Evolutionary conservation across 352 stramenopile species (phyloP).

Genomic region (Pythium dissimile): DNA sequence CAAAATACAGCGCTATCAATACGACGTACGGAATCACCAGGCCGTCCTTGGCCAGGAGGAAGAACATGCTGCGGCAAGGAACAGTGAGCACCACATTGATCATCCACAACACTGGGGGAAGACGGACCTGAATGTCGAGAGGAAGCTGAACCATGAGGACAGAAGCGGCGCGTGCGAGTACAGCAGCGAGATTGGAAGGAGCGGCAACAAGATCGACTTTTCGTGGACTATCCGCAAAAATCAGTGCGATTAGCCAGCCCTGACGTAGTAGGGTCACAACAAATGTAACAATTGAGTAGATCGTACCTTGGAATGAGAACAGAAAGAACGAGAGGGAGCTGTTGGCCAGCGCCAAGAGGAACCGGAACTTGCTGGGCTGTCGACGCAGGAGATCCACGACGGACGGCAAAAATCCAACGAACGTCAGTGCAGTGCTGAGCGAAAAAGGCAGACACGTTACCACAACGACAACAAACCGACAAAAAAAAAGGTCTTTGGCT

Average conservation of each 20-base stretch:
- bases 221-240: slow-evolving; percentile 86
- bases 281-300: neutral
- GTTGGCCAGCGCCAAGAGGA: slow-evolving; percentile 82
- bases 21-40: slow-evolving; percentile 70
- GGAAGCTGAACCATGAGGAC: slow-evolving; percentile 68
- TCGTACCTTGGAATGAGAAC: slow-evolving; percentile 93
- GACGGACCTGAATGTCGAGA: slow-evolving; percentile 79
- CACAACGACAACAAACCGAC: neutral
- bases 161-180: slow-evolving; percentile 55
- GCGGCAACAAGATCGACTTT: slow-evolving; percentile 94
- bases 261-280: neutral
- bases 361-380: slow-evolving; percentile 60
- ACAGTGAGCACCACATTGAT: neutral
- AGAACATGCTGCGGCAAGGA: slow-evolving; percentile 73
- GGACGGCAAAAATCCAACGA: slow-evolving; percentile 84
- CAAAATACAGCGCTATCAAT: slow-evolving; percentile 45
- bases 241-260: neutral
- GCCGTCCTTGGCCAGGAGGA: slow-evolving; percentile 80
- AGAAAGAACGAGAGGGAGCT: slow-evolving; percentile 94
- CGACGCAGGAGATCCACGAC: slow-evolving; percentile 69
- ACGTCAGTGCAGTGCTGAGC: slow-evolving; percentile 66
- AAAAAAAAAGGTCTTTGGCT: slow-evolving; percentile 3
- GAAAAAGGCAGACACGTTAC: neutral
- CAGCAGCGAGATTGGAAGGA: slow-evolving; percentile 90
- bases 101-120: neutral